Conservation (phyloP, 305 asterid species). For the Fraxinus angustifolia region DNA sequence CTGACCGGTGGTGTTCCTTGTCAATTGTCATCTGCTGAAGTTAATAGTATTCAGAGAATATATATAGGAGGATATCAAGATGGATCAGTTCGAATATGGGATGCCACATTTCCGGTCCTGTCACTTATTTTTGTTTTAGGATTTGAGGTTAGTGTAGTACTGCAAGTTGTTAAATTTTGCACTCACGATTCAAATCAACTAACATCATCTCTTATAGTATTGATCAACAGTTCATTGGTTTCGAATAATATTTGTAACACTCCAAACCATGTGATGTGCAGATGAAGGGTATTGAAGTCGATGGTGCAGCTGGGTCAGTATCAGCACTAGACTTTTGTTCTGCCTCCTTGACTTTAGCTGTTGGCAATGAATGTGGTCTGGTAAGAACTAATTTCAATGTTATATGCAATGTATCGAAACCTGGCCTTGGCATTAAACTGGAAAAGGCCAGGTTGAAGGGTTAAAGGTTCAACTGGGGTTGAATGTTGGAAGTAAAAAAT, state of each 20-base stretch:
- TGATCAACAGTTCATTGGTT: constrained; percentile 12
- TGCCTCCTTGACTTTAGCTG: constrained; percentile 57
- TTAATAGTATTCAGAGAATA: constrained; percentile 50
- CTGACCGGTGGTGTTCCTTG: constrained; percentile 68
- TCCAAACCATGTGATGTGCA: constrained; percentile 34
- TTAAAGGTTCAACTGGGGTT: background rate
- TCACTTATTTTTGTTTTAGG: constrained; percentile 54
- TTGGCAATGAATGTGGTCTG: constrained; percentile 80
- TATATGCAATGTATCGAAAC: background rate
- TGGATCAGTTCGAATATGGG: constrained; percentile 86
- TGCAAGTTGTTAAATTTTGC: constrained; percentile 19
- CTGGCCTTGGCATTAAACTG: background rate
- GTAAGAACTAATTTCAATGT: constrained; percentile 41
- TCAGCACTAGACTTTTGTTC: constrained; percentile 72
- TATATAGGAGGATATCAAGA: constrained; percentile 90
- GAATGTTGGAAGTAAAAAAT: background rate
- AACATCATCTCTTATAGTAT: constrained; percentile 9
- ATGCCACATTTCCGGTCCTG: constrained; percentile 74
- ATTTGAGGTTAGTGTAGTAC: constrained; percentile 55
- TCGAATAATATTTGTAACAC: constrained; percentile 11
- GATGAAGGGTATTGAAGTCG: constrained; percentile 51
- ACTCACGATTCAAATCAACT: constrained; percentile 7
- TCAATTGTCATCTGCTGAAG: constrained; percentile 46
- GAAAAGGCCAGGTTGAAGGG: background rate
- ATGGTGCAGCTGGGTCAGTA: constrained; percentile 56